These are phyloP conservation scores for Peziza echinospora DNA, from an alignment of 495 filamentous ascomycete species.

Conservation along the genomic window DNA sequence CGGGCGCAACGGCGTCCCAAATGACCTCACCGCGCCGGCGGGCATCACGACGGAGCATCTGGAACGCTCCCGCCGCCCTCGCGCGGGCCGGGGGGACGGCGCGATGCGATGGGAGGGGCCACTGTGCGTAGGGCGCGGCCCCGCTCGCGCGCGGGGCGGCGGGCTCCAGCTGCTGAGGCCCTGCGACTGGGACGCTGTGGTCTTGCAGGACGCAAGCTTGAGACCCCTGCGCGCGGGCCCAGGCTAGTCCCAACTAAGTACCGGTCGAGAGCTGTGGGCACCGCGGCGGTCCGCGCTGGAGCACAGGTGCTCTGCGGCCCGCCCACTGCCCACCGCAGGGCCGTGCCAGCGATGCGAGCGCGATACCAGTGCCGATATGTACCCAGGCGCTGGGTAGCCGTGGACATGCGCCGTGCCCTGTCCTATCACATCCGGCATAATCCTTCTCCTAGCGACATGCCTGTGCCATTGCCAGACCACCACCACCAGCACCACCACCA, in stretches of 20 bases:
- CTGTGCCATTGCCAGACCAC: too few relatives aligned
- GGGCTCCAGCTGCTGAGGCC: not conserved
- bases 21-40: not conserved
- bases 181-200: not conserved
- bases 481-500: too few relatives aligned
- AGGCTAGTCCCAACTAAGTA: not conserved
- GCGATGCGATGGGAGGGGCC: not conserved
- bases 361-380: too few relatives aligned
- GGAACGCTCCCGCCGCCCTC: not conserved
- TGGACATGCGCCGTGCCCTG: too few relatives aligned
- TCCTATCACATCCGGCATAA: too few relatives aligned
- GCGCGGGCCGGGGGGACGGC: not conserved
- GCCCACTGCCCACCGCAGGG: too few relatives aligned
- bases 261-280: not conserved
- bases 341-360: too few relatives aligned
- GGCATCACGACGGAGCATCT: not conserved
- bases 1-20: too few relatives aligned
- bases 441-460: too few relatives aligned
- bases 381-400: too few relatives aligned
- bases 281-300: too few relatives aligned
- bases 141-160: not conserved
- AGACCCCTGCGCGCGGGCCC: not conserved
- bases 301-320: too few relatives aligned
- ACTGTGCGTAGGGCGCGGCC: not conserved
- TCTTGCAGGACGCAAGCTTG: not conserved